Conservation (phyloP, 495 filamentous ascomycete genomes). For the Acidiella bohemica region DNA sequence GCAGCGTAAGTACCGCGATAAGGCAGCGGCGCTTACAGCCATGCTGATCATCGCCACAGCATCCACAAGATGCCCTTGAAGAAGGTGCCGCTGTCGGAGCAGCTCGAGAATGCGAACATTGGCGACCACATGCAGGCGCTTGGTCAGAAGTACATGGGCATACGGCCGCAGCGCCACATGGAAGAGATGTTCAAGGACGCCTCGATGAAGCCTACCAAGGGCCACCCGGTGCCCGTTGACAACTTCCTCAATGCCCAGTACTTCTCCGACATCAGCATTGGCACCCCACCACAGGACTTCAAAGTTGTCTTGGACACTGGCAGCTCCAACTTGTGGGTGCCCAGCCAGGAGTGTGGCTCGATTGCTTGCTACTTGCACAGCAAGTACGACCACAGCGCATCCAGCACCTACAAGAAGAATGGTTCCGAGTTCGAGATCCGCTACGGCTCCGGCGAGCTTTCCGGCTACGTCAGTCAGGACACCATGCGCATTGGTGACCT, state of each 20-base stretch:
- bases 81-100: conserved; percentile 85
- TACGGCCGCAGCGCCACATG: conserved; percentile 52
- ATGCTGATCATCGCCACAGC: too few species aligned
- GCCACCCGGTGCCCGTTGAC: conserved; percentile 75
- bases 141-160: conserved; percentile 87
- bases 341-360: conserved; percentile 75
- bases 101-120: conserved; percentile 70
- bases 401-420: conserved; percentile 87
- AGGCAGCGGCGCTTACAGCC: too few species aligned
- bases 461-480: conserved; percentile 87
- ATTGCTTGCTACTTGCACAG: conserved; percentile 97
- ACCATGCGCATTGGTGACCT: conserved; percentile 76
- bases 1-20: too few species aligned
- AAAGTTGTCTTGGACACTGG: conserved; percentile 98
- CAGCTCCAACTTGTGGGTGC: conserved; percentile 99
- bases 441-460: conserved; percentile 91
- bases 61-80: conserved; percentile 41
- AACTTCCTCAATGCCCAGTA: conserved; percentile 99
- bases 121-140: conserved; percentile 66
- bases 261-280: conserved; percentile 91
- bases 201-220: conserved; percentile 48
- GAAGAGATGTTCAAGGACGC: conserved; percentile 68
- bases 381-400: conserved; percentile 87
- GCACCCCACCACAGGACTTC: conserved; percentile 84
- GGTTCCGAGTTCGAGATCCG: conserved; percentile 84